Conservation (phyloP, 164 flowering plant genomes). For the grape (Vitis vinifera) region ASM3070453v1 NC_081807.1:465501-466000, state of each 20-base stretch:
- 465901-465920: conserved; percentile 34
- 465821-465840: conserved; percentile 45
- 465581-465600: conserved; percentile 76
- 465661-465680: conserved; percentile 47
- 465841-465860: conserved; percentile 42
- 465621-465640: conserved; percentile 71
- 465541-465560: conserved; percentile 53
- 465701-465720: conserved; percentile 68
- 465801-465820: conserved; percentile 76
- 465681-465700: conserved; percentile 43
- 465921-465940: too few relatives aligned
- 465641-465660: conserved; percentile 56
- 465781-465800: conserved; percentile 33
- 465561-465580: conserved; percentile 65
- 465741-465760: conserved; percentile 20
- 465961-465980: too few relatives aligned
- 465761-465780: not conserved
- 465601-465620: conserved; percentile 76
- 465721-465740: conserved; percentile 59
- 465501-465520: not conserved
- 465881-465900: conserved; percentile 88
- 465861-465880: conserved; percentile 56
- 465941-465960: too few relatives aligned
- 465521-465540: conserved; percentile 36
- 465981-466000: not conserved